Percentiles rank a stretch among this genome's conserved stretches.
These are phyloP conservation scores for Alternaria tenuissima DNA, from an alignment of 2,329 filamentous ascomycete genomes.

Conservation along the genomic window DNA sequence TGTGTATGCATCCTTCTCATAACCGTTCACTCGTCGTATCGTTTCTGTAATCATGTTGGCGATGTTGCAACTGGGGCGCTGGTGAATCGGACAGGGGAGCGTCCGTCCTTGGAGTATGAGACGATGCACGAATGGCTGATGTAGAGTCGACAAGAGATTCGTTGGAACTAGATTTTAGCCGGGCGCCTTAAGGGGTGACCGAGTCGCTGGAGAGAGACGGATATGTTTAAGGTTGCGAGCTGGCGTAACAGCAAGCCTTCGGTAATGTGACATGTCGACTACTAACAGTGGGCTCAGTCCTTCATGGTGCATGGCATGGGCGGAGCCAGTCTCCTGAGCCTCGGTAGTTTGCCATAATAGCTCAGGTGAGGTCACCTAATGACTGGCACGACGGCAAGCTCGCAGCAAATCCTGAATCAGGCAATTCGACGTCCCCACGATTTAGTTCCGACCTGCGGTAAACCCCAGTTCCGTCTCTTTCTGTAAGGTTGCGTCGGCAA, in stretches of 20 bases:
- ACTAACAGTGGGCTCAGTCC: neutral
- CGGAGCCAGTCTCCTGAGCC: neutral
- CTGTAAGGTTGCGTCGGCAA: neutral
- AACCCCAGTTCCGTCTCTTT: neutral
- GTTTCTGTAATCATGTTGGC: constrained; percentile 42
- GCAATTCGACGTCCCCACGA: neutral
- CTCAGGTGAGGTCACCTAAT: neutral
- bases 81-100: neutral
- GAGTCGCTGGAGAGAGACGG: neutral
- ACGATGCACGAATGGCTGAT: neutral
- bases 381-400: neutral
- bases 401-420: neutral
- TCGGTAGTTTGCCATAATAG: neutral
- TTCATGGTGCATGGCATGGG: neutral
- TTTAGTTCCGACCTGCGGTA: neutral
- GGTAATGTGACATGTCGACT: neutral
- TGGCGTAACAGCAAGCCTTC: neutral
- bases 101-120: neutral
- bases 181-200: neutral
- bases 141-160: neutral
- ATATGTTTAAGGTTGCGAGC: neutral
- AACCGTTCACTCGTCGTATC: constrained; percentile 50
- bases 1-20: constrained; percentile 50
- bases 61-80: neutral
- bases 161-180: neutral